Evolutionary conservation across 352 stramenopile species (phyloP), one percentile per base, ranked within the genome.

Genomic region (Globisporangium okanoganense): DNA sequence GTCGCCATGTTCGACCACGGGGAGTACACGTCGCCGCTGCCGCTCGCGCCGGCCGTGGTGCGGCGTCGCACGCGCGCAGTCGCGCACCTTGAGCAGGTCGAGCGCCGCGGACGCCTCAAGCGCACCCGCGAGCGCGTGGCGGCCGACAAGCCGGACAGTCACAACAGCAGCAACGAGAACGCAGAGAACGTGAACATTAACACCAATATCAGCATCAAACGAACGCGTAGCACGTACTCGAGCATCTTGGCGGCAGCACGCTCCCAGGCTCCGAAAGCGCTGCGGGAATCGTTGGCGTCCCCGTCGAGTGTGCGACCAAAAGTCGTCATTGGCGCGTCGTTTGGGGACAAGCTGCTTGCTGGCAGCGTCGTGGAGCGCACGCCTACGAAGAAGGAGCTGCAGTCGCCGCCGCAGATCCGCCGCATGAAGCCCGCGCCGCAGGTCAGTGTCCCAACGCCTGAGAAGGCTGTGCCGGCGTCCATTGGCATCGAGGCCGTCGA

Each of bases 331-430:
- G 71, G 67, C 56, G 65, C 71, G 25, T 78, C 71, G 7, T 69
- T 78, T 20, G 65, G 65, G 24, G 53, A 47, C 13, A 60, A 70
- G 38, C 24, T 72, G 16, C 22, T 27, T 5, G 20, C 13, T 0
- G 20, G 22, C 12, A 63, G 43, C 9, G 60, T 41, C 8, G 76
- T 86, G 29, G 76, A 88, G 53, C 70, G 70, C 12, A 88, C 78
- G 25, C 80, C 72, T 0, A 72, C 78, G 40, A 86, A 82, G 40
- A 72, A 61, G 14, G 74, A 69, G 24, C 22, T 67, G 27, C 56
- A 54, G 36, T 69, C 68, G 33, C 55, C 68, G 41, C 68, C 65
- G 29, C 58, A 61, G 27, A 31, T 66, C 12, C 54, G 55, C 16
- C 56, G 65, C 2, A 52, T 44, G 12, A 66, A 63, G 36, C 33